Evolutionary conservation across 768 basidiomycete species (phyloP), one percentile per base, ranked within the genome.

Genomic region (Rhizopogon roseolus): DNA sequence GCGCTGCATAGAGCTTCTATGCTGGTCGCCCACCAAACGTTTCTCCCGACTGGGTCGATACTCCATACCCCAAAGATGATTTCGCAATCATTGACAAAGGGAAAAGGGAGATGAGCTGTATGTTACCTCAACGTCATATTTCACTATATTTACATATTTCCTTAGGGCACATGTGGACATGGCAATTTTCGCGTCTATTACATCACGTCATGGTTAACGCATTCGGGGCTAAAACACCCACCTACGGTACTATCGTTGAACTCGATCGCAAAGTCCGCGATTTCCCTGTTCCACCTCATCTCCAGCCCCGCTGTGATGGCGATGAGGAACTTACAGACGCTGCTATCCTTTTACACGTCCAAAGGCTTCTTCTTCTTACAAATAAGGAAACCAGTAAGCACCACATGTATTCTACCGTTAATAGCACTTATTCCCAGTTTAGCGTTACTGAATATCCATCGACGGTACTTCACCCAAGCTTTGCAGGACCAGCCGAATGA

Each of bases 381-480:
- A 56, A 61, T 17, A 84, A 82, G 58, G 83, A 85, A 65, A 70
- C 69, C 22, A 75, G 83, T 79, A 48, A 52, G 73, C 66, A 8
- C 38, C 25, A 43, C 41, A 27, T 44, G 25, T 29, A 10, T n/a
- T 8, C 1, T 49, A 44, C 4, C 49, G 37, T 29, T 11, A 10
- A 16, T 22, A 19, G 14, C 19, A 19, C 51, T 53, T 22, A 53
- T 54, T 40, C 36, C 41, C 2, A 22, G 14, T 34, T 0, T 54
- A 86, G 86, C 78, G 0, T 71, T 88, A 34, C 68, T 88, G 29
- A 81, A 81, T 59, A 71, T 90, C 14, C 87, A 88, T 61, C 75
- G 86, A 28, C 73, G 80, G 14, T 87, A 86, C 64, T 85, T 88
- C 60, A 81, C 81, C 2, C 82, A 82, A 60, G 84, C 85, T 0